Evolutionary conservation across 805 yeast species (phyloP).

Genomic region (Debaryomyces castellii): DNA sequence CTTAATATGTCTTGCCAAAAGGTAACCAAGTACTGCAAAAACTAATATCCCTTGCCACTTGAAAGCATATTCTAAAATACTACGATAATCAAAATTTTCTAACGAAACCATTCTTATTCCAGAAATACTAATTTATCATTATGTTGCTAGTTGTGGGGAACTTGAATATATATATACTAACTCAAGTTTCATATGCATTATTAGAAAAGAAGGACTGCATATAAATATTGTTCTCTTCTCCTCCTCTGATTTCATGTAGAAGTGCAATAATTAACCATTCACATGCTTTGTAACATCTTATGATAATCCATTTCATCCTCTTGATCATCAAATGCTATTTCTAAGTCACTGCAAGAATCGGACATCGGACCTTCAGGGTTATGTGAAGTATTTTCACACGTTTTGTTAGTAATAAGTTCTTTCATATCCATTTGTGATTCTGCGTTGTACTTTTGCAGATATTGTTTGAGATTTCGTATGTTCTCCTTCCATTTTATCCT

Average conservation of each 20-base stretch:
- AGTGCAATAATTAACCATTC: not conserved
- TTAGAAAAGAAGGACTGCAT: not conserved
- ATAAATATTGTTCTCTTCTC: not conserved
- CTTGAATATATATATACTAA: not conserved
- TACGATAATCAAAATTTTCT: not conserved
- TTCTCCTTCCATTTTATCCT: slow-evolving; percentile 25
- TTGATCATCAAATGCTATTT: slow-evolving; percentile 28
- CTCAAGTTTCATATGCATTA: not conserved
- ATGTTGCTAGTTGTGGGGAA: not conserved
- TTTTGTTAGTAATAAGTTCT: not conserved
- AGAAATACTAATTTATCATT: not conserved
- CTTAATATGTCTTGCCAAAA: slow-evolving; percentile 1
- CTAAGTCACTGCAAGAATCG: slow-evolving; percentile 25
- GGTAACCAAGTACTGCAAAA: slow-evolving; percentile 4
- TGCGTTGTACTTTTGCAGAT: slow-evolving; percentile 9
- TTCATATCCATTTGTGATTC: not conserved
- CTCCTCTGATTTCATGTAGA: not conserved
- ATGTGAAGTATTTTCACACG: not conserved
- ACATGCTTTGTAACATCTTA: slow-evolving; percentile 1
- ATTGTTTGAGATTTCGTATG: slow-evolving; percentile 13
- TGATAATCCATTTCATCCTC: slow-evolving; percentile 17
- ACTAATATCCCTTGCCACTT: slow-evolving; percentile 7
- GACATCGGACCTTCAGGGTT: not conserved
- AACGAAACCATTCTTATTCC: not conserved
- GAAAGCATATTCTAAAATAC: not conserved